Evolutionary conservation across 495 filamentous ascomycete species (phyloP).

Genomic region (Podospora pseudoanserina): DNA sequence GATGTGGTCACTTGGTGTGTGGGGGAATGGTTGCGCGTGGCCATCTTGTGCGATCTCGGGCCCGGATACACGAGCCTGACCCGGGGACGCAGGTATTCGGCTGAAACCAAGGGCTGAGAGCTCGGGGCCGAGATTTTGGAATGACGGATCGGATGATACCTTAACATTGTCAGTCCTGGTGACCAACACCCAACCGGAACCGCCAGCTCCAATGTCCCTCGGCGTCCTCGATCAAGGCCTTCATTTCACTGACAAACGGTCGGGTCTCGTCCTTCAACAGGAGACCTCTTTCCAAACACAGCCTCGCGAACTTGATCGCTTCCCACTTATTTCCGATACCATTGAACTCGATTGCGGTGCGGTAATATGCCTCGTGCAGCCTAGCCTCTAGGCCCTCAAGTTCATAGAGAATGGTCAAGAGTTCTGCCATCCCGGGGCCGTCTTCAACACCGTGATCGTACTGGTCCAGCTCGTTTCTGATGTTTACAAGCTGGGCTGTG

Average conservation of each 20-base stretch:
- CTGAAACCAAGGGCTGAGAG: not conserved
- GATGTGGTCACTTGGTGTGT: not conserved
- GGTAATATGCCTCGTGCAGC: conserved; percentile 4
- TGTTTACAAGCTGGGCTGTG: conserved; percentile 23
- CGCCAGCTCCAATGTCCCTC: conserved; percentile 6
- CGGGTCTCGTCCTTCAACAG: not conserved
- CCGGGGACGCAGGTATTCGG: not conserved
- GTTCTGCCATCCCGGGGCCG: not conserved
- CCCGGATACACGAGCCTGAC: not conserved
- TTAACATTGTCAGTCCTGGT: too few relatives aligned
- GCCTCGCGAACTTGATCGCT: not conserved
- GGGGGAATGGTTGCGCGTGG: not conserved
- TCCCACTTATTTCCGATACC: not conserved
- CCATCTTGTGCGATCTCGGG: not conserved
- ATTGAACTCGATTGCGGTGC: conserved; percentile 2
- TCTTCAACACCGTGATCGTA: conserved; percentile 17
- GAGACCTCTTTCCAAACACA: not conserved
- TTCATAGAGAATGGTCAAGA: not conserved
- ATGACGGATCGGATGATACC: not conserved
- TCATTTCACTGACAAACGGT: not conserved
- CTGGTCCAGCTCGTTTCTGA: conserved; percentile 33
- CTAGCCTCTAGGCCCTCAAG: conserved; percentile 2
- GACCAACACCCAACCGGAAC: not conserved
- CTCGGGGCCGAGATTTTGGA: not conserved
- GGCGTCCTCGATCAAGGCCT: not conserved